These are phyloP conservation scores for Trichoderma lentiforme DNA, from an alignment of 2,329 filamentous ascomycete species.

Conservation along the genomic window DNA sequence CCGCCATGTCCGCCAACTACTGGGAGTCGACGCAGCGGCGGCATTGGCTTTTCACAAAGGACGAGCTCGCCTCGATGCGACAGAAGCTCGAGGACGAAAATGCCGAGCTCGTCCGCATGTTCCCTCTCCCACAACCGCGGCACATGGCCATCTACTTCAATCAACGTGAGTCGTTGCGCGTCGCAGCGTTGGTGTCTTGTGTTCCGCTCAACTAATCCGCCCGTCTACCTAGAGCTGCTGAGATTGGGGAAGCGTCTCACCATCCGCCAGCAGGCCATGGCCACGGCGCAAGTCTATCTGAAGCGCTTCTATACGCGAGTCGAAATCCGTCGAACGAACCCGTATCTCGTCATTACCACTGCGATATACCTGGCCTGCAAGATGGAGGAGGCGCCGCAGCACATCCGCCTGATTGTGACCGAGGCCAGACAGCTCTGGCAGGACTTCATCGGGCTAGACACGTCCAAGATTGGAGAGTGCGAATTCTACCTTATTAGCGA, in stretches of 20 bases:
- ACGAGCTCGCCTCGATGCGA: slow-evolving; percentile 72
- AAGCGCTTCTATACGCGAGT: slow-evolving; percentile 90
- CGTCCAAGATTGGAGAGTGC: slow-evolving; percentile 84
- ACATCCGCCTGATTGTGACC: slow-evolving; percentile 84
- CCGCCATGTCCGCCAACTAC: slow-evolving; percentile 84
- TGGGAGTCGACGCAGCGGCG: slow-evolving; percentile 92
- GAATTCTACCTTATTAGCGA: slow-evolving; percentile 91
- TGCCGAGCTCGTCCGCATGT: slow-evolving; percentile 69
- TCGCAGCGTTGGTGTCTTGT: neutral
- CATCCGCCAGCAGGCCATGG: slow-evolving; percentile 85
- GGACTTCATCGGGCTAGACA: slow-evolving; percentile 71
- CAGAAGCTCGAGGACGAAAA: slow-evolving; percentile 76
- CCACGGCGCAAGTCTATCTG: slow-evolving; percentile 91
- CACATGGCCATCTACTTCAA: slow-evolving; percentile 91
- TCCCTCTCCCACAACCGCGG: slow-evolving; percentile 75
- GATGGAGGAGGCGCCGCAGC: slow-evolving; percentile 95
- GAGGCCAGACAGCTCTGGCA: slow-evolving; percentile 86
- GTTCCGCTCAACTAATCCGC: neutral
- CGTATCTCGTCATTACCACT: slow-evolving; percentile 88
- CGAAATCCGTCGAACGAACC: slow-evolving; percentile 88
- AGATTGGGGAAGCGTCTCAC: slow-evolving; percentile 81
- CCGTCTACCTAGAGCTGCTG: slow-evolving; percentile 59
- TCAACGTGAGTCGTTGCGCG: slow-evolving; percentile 60
- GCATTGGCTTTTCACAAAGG: slow-evolving; percentile 86
- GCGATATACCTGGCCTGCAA: slow-evolving; percentile 95